Evolutionary conservation across 208 protist species (phyloP).

Genomic region (Trypanosoma vivax): DNA sequence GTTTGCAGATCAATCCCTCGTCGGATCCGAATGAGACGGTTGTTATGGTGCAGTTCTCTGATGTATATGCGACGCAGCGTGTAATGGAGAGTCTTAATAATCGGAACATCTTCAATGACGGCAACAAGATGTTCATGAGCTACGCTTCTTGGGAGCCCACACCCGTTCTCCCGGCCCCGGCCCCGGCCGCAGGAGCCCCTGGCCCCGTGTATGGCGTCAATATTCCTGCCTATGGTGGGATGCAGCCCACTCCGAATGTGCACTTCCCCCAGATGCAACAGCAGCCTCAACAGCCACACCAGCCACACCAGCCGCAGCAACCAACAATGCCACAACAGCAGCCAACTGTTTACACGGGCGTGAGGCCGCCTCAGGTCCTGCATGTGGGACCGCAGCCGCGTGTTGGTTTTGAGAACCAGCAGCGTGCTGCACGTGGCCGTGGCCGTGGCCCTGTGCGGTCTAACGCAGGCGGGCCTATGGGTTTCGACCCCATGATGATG

Average conservation of each 20-base stretch:
- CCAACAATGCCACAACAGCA: constrained; percentile 22
- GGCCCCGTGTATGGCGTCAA: constrained; percentile 8
- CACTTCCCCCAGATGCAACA: constrained; percentile 11
- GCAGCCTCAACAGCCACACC: constrained; percentile 21
- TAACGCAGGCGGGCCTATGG: too few species aligned
- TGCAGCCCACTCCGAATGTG: constrained; percentile 5
- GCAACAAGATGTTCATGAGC: constrained; percentile 79
- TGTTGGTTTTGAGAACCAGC: constrained; percentile 21
- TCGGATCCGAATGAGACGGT: constrained; percentile 50
- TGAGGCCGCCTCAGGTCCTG: constrained; percentile 8
- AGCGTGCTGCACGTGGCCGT: constrained; percentile 14
- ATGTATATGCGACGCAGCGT: constrained; percentile 49
- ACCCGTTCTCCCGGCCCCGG: constrained; percentile 15
- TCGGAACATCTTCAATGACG: constrained; percentile 86
- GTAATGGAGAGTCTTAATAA: constrained; percentile 68
- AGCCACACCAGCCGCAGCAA: constrained; percentile 14
- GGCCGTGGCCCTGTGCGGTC: constrained; percentile 18
- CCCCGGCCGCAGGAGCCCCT: too few species aligned
- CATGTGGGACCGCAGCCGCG: constrained; percentile 23
- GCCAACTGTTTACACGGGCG: not conserved
- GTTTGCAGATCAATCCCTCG: constrained; percentile 50
- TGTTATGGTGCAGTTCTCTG: constrained; percentile 70
- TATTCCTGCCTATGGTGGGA: constrained; percentile 16
- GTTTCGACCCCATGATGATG: constrained; percentile 37
- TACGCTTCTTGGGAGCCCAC: constrained; percentile 37